Percentiles rank a stretch among this genome's conserved stretches.
Conservation (phyloP, 345 rosid genomes). For the Sapria himalayana region DNA sequence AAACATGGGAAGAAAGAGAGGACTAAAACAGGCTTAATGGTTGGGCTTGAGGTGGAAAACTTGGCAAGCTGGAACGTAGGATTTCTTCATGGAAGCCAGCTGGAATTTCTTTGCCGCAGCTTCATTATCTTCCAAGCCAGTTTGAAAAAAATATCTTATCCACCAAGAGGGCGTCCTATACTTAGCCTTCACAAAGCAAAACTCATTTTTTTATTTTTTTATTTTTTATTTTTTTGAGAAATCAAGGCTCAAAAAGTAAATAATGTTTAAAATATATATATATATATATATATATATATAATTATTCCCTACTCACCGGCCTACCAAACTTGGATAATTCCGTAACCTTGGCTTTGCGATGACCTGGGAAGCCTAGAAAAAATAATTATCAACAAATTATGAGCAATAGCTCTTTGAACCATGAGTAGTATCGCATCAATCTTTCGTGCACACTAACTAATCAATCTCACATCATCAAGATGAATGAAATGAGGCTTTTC, state of each 20-base stretch:
- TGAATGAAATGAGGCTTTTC: no score
- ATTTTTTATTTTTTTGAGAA: neutral
- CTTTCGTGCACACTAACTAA: no score
- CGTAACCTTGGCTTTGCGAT: conserved; percentile 36
- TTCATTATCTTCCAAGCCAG: conserved; percentile 48
- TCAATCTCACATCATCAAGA: no score
- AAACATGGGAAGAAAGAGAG: no score
- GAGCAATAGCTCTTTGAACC: no score
- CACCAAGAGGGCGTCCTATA: conserved; percentile 81
- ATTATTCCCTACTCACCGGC: conserved; percentile 26
- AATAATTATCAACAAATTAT: neutral
- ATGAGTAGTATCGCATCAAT: no score
- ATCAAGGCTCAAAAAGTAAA: neutral
- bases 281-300: neutral
- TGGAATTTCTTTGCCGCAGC: conserved; percentile 54
- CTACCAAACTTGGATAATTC: conserved; percentile 54
- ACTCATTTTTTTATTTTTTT: neutral
- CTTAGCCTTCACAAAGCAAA: conserved; percentile 39
- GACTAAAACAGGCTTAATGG: no score
- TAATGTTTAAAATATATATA: neutral
- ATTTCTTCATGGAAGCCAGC: conserved; percentile 32
- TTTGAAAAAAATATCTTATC: conserved; percentile 44
- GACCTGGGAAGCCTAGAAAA: conserved; percentile 51
- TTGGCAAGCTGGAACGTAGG: conserved; percentile 61
- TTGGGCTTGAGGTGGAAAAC: conserved; percentile 62